Evolutionary conservation across 352 stramenopile genomes (phyloP), one percentile per base, ranked within the genome.

Genomic region (Aphanomyces cochlioides): DNA sequence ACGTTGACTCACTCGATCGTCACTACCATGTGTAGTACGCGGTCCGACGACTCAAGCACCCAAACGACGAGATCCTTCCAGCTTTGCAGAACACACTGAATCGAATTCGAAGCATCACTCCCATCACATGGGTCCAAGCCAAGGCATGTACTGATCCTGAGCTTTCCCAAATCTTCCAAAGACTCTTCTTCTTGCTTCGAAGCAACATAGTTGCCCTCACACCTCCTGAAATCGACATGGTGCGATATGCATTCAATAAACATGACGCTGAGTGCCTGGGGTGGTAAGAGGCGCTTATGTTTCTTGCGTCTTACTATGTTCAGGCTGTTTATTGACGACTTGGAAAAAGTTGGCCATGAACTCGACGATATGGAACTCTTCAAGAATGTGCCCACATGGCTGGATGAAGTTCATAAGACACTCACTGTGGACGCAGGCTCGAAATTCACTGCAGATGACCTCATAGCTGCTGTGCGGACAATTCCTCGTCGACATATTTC

Each of bases 311-410:
- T 15, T 57, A 67, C 47, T 17, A 8, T 13, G 36, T 10, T 5
- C 12, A 70, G 64, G 64, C 64, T 70, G 1, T 70, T 40, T 19
- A 17, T 70, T 43, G 64, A 61, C 19, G 64, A 70, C 40, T 41
- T 70, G 36, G 5, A 37, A 5, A 70, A 70, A 47, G 34, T 61
- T 13, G 64, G 47, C 5, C 17, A 17, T 5, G 48, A 60, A 13
- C 59, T 70, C 37, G 64, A 70, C 7, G 64, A 28, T 40, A 63
- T 54, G 40, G 64, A 56, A 19, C 21, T 70, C n/a, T 70, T 70
- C 40, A 53, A 70, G 37, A 8, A 10, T 39, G 43, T 39, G 3
- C 19, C 48, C 34, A 34, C 64, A 41, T 70, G 64, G 64, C 7
- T 61, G 5, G 64, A 70, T 17, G n/a, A 12, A 7, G 15, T 70